Evolutionary conservation across 352 stramenopile genomes (phyloP), one percentile per base, ranked within the genome.

Genomic region (Globisporangium yorkense): DNA sequence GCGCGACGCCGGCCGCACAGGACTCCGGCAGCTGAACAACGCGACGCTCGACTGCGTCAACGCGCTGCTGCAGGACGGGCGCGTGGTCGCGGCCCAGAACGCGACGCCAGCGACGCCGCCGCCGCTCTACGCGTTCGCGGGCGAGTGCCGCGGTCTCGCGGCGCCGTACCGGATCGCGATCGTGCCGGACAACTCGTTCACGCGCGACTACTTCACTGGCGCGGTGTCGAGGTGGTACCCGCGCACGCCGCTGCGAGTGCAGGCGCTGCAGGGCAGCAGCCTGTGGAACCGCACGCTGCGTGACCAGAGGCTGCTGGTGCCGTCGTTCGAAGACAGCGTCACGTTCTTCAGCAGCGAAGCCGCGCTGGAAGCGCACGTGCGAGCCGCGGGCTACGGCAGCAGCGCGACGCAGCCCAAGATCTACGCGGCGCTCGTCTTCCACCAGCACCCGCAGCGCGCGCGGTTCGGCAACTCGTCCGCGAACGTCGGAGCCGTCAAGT

Each of bases 401-500:
- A 68, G 71, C 3, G 54, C 50, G 45, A 39, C 55, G 6, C 51
- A 63, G 45, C 62, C 74, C 3, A 71, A 71, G 24, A 76, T 84
- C 51, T 77, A 79, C 56, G 74, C 71, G 2, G 74, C 71, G 2
- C 68, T 83, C 39, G 66, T 83, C 5, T 83, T 83, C 51, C 52
- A 66, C 6, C 24, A 51, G 6, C 56, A 66, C 50, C 64, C 74
- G 12, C 40, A 59, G 56, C 6, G 51, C 61, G 5, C 27, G 51
- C 24, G 21, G 2, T 71, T 80, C 49, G 74, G 72, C 9, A 29
- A 50, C 16, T 29, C 61, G 3, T 46, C 40, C 7, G 40, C 40
- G 18, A 0, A 21, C 40, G 16, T 21, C 40, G 41, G 15, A 5
- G 54, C 67, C 0, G 61, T 84, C 18, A 59, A 77, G 21, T 80